Percentiles rank a stretch among this genome's conserved stretches.
These are phyloP conservation scores for Pterocarpus macrocarpus DNA, from an alignment of 306 rosid genomes.

Conservation along the genomic window DNA sequence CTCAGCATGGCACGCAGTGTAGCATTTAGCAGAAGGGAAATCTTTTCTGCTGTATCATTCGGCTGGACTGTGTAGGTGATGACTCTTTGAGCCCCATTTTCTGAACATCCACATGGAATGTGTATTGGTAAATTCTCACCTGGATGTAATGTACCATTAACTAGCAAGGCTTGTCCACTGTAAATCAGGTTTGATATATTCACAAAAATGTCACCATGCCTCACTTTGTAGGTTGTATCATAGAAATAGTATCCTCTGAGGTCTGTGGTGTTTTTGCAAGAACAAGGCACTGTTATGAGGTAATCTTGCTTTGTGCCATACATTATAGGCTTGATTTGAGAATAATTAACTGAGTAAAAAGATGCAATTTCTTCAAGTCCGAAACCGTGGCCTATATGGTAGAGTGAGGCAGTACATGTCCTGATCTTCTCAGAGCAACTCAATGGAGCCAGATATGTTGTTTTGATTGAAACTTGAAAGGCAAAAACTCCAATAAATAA, in stretches of 20 bases:
- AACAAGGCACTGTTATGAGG: conserved; percentile 68
- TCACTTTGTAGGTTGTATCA: conserved; percentile 52
- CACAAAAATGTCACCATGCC: conserved; percentile 46
- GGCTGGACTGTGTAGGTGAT: conserved; percentile 72
- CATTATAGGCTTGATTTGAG: conserved; percentile 52
- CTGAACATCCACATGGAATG: conserved; percentile 73
- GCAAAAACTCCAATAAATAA: conserved; percentile 31
- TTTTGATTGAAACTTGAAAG: not conserved
- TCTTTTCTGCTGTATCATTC: conserved; percentile 54
- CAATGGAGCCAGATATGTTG: conserved; percentile 51
- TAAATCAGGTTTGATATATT: conserved; percentile 48
- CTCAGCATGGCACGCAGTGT: conserved; percentile 40
- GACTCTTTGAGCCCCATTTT: conserved; percentile 57
- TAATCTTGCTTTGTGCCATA: conserved; percentile 49
- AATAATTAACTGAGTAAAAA: conserved; percentile 51
- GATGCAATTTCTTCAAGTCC: conserved; percentile 47
- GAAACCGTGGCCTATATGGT: conserved; percentile 47
- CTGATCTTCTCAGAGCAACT: conserved; percentile 48
- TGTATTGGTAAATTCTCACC: conserved; percentile 41
- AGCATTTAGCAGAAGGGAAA: conserved; percentile 55
- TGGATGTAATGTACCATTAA: not conserved
- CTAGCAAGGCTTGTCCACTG: conserved; percentile 66
- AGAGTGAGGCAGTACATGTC: conserved; percentile 59
- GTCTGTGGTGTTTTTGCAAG: conserved; percentile 51
- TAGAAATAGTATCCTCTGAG: conserved; percentile 55